Percentiles rank a stretch among this genome's conserved stretches.
Conservation (phyloP, 1,284 basidiomycete species). For the Ustilago lituana region DNA sequence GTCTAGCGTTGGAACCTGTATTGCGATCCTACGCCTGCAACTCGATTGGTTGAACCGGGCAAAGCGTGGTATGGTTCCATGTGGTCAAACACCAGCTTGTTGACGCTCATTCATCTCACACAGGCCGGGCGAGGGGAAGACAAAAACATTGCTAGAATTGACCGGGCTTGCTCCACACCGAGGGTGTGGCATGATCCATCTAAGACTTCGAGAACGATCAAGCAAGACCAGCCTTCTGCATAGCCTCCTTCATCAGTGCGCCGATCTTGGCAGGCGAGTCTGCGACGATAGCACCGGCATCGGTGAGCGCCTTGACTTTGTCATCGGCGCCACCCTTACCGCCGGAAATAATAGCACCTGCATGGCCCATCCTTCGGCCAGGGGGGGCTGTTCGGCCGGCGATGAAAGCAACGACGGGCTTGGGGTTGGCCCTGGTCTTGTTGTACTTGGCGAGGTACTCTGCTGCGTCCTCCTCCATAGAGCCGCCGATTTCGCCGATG, state of each 20-base stretch:
- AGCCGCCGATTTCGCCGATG: constrained; percentile 98
- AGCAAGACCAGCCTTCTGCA: constrained; percentile 60
- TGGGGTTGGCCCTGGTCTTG: constrained; percentile 84
- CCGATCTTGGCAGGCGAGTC: constrained; percentile 79
- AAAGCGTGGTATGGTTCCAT: no score
- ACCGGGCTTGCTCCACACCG: no score
- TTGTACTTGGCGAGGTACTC: constrained; percentile 94
- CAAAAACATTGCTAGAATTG: no score
- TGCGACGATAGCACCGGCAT: constrained; percentile 91
- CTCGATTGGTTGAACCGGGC: no score
- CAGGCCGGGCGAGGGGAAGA: no score
- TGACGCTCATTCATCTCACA: no score
- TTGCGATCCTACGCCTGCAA: no score
- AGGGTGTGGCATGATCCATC: neutral
- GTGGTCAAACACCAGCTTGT: no score
- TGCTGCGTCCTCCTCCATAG: constrained; percentile 99
- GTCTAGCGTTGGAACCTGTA: no score
- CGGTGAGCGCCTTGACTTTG: constrained; percentile 93
- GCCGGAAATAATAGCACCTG: constrained; percentile 91
- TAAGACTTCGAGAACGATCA: no score
- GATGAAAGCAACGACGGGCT: constrained; percentile 98
- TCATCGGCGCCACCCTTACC: constrained; percentile 96
- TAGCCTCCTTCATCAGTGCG: constrained; percentile 64
- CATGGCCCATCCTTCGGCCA: constrained; percentile 89
- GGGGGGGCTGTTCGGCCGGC: constrained; percentile 94